Percentiles rank a stretch among this genome's conserved stretches.
These are phyloP conservation scores for Wickerhamomyces chaumierensis DNA, from an alignment of 805 yeast genomes.

Conservation along the genomic window DNA sequence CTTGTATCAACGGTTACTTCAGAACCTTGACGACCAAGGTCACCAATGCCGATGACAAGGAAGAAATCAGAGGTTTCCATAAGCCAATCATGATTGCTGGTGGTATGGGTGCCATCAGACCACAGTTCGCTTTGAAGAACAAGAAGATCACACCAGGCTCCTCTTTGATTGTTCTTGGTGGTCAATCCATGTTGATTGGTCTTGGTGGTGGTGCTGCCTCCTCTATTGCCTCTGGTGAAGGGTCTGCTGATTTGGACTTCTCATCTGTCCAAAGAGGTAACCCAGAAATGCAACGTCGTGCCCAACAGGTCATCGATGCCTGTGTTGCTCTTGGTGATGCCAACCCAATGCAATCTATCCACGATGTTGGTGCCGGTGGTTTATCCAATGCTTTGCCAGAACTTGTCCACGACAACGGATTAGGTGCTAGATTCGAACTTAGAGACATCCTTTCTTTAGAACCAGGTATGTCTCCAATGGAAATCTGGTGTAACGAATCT, in stretches of 20 bases:
- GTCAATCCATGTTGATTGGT: conserved; percentile 96
- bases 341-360: conserved; percentile 87
- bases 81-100: conserved; percentile 99
- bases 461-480: conserved; percentile 99
- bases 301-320: conserved; percentile 94
- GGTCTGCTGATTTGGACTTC: conserved; percentile 90
- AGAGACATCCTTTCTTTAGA: conserved; percentile 85
- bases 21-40: conserved; percentile 86
- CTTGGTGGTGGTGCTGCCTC: conserved; percentile 99
- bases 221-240: conserved; percentile 91
- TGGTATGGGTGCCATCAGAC: conserved; percentile 96
- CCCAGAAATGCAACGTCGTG: conserved; percentile 98
- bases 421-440: conserved; percentile 89
- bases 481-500: conserved; percentile 99
- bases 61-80: conserved; percentile 89
- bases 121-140: conserved; percentile 81
- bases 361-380: conserved; percentile 99
- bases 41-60: conserved; percentile 43
- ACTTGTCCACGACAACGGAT: conserved; percentile 90
- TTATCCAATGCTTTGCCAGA: conserved; percentile 95
- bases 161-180: conserved; percentile 87
- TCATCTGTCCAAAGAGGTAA: conserved; percentile 99
- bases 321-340: conserved; percentile 72
- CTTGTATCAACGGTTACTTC: conserved; percentile 93
- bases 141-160: conserved; percentile 86